These are phyloP conservation scores for Irpex sp. DNA, from an alignment of 1,284 basidiomycete genomes.

Conservation along the genomic window DNA sequence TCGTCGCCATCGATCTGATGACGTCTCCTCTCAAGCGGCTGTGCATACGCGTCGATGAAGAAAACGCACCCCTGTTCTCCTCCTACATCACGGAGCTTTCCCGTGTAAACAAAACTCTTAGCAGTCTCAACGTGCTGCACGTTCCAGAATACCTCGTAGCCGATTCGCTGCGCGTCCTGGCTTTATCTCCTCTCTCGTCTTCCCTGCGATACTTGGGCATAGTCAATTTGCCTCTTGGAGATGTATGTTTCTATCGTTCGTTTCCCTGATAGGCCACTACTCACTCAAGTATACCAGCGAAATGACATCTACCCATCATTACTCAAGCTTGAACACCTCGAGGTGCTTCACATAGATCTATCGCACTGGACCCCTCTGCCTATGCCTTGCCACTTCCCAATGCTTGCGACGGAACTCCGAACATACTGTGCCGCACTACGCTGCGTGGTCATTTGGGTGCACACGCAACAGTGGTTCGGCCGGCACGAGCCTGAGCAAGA, in stretches of 20 bases:
- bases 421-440: conserved; percentile 26
- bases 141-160: conserved; percentile 21
- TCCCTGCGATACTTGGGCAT: conserved; percentile 27
- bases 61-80: conserved; percentile 17
- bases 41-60: conserved; percentile 22
- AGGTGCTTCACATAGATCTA: conserved; percentile 28
- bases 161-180: conserved; percentile 20
- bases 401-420: conserved; percentile 26
- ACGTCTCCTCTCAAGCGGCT: conserved; percentile 26
- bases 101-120: conserved; percentile 18
- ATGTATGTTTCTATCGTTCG: conserved; percentile 21
- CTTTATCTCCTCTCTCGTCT: conserved; percentile 19
- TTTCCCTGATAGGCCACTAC: background rate
- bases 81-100: conserved; percentile 21
- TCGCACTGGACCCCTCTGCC: conserved; percentile 24
- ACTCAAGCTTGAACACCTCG: conserved; percentile 22
- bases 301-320: conserved; percentile 23
- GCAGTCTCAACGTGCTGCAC: conserved; percentile 23
- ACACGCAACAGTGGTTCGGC: conserved; percentile 23
- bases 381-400: conserved; percentile 17
- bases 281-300: conserved; percentile 18
- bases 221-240: conserved; percentile 20
- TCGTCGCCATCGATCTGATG: conserved; percentile 25
- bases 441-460: conserved; percentile 26
- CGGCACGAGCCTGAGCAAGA: conserved; percentile 18